A percentile compares a stretch with the other conserved stretches of the same genome.
phyloP scores from a whole-genome alignment of 345 rosid genomes.

The Eucalyptus lansdowneana region DNA sequence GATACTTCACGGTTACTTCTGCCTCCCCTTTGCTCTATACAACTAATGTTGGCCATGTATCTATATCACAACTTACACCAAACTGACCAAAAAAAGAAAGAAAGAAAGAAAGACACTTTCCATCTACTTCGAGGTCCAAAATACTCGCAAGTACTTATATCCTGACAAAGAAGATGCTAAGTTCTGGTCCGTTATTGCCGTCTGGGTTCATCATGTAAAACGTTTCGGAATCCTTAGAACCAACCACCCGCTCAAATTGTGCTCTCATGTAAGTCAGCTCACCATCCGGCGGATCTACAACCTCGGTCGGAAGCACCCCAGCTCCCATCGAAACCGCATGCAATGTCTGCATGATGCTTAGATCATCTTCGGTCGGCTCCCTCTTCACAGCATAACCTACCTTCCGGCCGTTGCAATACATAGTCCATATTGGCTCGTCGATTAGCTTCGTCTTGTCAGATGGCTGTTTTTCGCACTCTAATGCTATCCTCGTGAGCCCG shows the following conservation, averaged over 20 bases:
- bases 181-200: constrained; percentile 63
- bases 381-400: constrained; percentile 73
- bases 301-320: constrained; percentile 52
- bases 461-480: constrained; percentile 69
- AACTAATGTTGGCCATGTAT: not conserved
- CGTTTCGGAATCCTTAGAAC: constrained; percentile 83
- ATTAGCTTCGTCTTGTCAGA: constrained; percentile 42
- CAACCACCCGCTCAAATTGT: constrained; percentile 63
- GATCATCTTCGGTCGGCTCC: constrained; percentile 63
- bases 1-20: not conserved
- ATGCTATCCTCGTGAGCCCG: constrained; percentile 64
- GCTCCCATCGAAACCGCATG: constrained; percentile 77
- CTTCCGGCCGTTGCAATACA: constrained; percentile 66
- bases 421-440: constrained; percentile 68
- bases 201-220: constrained; percentile 81
- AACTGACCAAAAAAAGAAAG: not conserved
- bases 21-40: not conserved
- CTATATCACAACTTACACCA: not conserved
- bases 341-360: constrained; percentile 63
- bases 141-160: constrained; percentile 4
- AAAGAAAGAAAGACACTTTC: not conserved
- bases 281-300: constrained; percentile 30
- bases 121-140: not conserved
- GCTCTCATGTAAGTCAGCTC: constrained; percentile 76
- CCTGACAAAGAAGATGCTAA: constrained; percentile 57